Conservation (phyloP, 1,284 basidiomycete species). For the Ustilago sp. region DNA sequence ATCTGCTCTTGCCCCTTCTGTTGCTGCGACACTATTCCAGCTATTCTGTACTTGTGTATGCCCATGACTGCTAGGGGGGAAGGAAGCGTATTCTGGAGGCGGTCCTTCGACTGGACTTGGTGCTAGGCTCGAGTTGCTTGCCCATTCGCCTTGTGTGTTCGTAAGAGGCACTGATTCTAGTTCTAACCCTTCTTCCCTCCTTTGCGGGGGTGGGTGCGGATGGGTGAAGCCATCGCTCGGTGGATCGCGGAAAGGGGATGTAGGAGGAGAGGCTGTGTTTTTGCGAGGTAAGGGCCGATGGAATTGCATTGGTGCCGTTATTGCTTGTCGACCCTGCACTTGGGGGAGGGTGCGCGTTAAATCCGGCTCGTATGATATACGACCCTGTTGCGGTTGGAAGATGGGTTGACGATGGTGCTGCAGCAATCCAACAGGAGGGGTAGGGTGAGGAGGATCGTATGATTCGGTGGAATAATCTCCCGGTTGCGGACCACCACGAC, state of each 20-base stretch:
- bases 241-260: slow-evolving; percentile 35
- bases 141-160: slow-evolving; percentile 22
- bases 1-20: slow-evolving; percentile 5
- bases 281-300: slow-evolving; percentile 27
- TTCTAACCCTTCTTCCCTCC: neutral
- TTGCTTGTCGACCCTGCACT: slow-evolving; percentile 8
- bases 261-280: neutral
- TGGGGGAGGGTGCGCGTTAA: neutral
- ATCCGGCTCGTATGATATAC: too few relatives aligned
- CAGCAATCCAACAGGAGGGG: too few relatives aligned
- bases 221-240: neutral
- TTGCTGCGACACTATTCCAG: too few relatives aligned
- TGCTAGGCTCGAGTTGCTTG: slow-evolving; percentile 6
- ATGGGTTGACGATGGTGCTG: too few relatives aligned
- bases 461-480: too few relatives aligned
- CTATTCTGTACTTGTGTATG: neutral
- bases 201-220: neutral
- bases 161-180: slow-evolving; percentile 6
- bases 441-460: neutral
- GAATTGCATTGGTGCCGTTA: slow-evolving; percentile 30
- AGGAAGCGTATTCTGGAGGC: slow-evolving; percentile 3
- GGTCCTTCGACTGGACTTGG: slow-evolving; percentile 1
- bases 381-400: neutral
- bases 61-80: neutral
- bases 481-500: too few relatives aligned